Conservation (phyloP, 192 early-diverging fungal species). For the Coemansia sp. region DNA sequence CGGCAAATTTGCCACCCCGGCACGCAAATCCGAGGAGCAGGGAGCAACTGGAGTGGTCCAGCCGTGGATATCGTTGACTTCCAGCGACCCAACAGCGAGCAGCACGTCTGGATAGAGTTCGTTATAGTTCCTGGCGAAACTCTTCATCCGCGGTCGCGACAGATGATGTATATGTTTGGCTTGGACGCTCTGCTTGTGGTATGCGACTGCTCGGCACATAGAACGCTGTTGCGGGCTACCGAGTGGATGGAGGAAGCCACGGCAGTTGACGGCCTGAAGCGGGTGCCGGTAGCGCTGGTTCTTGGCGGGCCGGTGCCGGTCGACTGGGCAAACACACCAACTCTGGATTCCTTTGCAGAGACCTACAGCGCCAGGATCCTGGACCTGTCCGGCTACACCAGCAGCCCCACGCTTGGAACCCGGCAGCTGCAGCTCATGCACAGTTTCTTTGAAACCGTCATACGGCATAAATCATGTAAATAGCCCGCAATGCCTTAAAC, state of each 20-base stretch:
- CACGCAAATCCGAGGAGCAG: neutral
- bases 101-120: constrained; percentile 41
- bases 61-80: constrained; percentile 32
- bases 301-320: constrained; percentile 27
- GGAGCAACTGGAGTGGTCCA: constrained; percentile 17
- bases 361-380: constrained; percentile 24
- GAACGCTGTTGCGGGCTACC: constrained; percentile 29
- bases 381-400: constrained; percentile 33
- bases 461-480: constrained; percentile 4
- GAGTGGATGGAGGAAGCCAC: constrained; percentile 49
- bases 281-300: constrained; percentile 32
- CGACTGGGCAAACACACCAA: constrained; percentile 22
- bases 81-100: constrained; percentile 12
- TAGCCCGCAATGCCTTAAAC: too few species aligned
- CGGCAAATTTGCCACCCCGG: constrained; percentile 33
- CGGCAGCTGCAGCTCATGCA: constrained; percentile 11
- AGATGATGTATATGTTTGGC: constrained; percentile 42
- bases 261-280: neutral
- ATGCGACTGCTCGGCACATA: constrained; percentile 30
- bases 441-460: constrained; percentile 14
- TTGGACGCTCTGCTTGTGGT: constrained; percentile 44
- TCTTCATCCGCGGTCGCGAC: constrained; percentile 33
- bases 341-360: constrained; percentile 26
- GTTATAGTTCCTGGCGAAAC: constrained; percentile 42
- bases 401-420: constrained; percentile 1